These are phyloP conservation scores for Teunomyces tritomae DNA, from an alignment of 805 yeast species.

Conservation along the genomic window DNA sequence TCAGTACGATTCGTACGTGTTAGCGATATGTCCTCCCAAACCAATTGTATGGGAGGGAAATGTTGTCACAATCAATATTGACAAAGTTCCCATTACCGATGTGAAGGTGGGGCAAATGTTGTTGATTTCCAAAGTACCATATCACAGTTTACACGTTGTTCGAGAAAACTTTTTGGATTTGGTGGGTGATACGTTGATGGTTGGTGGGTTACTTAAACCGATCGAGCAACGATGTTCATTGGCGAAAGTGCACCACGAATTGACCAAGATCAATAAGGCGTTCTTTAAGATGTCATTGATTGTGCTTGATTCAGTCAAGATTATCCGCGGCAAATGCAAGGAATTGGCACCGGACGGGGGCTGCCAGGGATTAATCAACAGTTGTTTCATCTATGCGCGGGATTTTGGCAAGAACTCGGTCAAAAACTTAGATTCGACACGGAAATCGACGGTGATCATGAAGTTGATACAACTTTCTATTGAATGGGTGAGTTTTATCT, in stretches of 20 bases:
- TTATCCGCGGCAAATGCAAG: constrained; percentile 52
- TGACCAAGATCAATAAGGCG: constrained; percentile 60
- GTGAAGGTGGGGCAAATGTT: constrained; percentile 67
- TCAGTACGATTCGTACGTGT: constrained; percentile 56
- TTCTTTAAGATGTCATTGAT: constrained; percentile 67
- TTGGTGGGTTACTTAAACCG: constrained; percentile 33
- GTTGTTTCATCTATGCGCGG: constrained; percentile 70
- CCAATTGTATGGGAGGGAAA: constrained; percentile 92
- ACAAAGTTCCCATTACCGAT: constrained; percentile 48
- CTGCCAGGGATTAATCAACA: constrained; percentile 74
- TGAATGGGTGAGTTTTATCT: constrained; percentile 89
- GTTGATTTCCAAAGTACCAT: constrained; percentile 69
- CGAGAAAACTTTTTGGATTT: constrained; percentile 55
- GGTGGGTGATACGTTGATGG: constrained; percentile 52
- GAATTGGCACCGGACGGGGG: constrained; percentile 49
- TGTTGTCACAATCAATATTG: constrained; percentile 54
- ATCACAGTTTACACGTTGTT: constrained; percentile 50
- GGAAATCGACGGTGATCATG: constrained; percentile 67
- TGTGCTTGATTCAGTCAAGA: constrained; percentile 59
- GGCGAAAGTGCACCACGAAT: constrained; percentile 68
- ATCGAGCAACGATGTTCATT: constrained; percentile 70
- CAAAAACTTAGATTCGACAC: constrained; percentile 57
- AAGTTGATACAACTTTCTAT: constrained; percentile 72
- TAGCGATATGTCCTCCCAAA: constrained; percentile 74
- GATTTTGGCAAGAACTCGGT: constrained; percentile 78